Base-by-base conservation (phyloP, 768 basidiomycete genomes). In the Termitomyces sp. region DNA sequence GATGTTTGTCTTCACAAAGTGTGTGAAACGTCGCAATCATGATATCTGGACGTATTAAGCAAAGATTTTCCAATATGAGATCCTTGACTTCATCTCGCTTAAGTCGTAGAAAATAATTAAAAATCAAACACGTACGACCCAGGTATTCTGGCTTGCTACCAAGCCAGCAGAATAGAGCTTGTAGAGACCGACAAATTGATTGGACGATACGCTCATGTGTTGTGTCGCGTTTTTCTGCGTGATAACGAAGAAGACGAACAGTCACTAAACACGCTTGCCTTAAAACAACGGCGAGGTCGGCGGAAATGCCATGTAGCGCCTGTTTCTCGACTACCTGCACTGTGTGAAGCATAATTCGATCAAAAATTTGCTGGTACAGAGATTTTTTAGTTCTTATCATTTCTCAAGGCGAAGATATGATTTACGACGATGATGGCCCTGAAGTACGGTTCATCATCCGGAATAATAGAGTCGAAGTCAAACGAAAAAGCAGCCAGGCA, bases 41-140 rank as follows among this genome's bases (percentile, higher is more conserved):
- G 1, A 59, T 58, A 21, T 51, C 51, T 11, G 56, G 43, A 35
- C 61, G 55, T 26, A 69, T 40, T 5, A 68, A 51, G 17, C 67
- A 64, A 3, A 74, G 55, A 17, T 62, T 63, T 63, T 71, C 71
- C 6, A 77, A 47, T 14, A 72, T 59, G 17, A 66, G 53, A 35
- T 70, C 66, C 45, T 66, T 70, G 45, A 69, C 74, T 75, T 52
- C 28, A 49, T 21, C 38, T 9, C 37, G 48, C 40, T 50, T 12
- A 10, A 10, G 38, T 19, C 37, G 40, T 30, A 22, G 21, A 15
- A n/a, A n/a, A n/a, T n/a, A n/a, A n/a, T n/a, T n/a, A n/a, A n/a
- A n/a, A n/a, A 35, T 11, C 11, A 17, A 43, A 26, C n/a, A 53
- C 65, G 28, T 54, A 71, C 71, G 52, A 21, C 57, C 21, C 2